Percentiles rank a stretch among this genome's conserved stretches.
Evolutionary conservation across 305 asterid genomes (phyloP).

Genomic region (Galium porrigens): DNA sequence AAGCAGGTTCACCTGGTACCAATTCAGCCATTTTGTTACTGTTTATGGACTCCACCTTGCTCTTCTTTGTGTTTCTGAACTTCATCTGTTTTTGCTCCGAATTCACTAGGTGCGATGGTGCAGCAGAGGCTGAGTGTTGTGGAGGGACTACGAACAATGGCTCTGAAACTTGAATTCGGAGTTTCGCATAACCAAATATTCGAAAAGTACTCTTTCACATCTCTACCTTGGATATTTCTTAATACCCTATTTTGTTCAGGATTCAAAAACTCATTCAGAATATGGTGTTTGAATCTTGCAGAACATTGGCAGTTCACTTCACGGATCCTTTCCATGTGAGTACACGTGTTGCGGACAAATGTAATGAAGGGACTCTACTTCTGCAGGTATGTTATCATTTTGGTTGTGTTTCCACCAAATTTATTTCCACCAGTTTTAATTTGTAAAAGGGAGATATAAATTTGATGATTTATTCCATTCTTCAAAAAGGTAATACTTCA

Average conservation of each 20-base stretch:
- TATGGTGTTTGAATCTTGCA: constrained; percentile 21
- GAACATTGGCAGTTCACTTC: constrained; percentile 93
- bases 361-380: constrained; percentile 78
- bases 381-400: constrained; percentile 50
- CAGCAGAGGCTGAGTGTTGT: constrained; percentile 70
- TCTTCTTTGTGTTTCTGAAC: constrained; percentile 6
- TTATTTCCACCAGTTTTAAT: background rate
- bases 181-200: constrained; percentile 79
- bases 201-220: constrained; percentile 40
- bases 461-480: constrained; percentile 1
- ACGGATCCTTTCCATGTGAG: constrained; percentile 87
- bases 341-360: constrained; percentile 75
- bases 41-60: background rate
- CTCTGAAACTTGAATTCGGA: constrained; percentile 91
- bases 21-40: constrained; percentile 12
- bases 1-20: constrained; percentile 50
- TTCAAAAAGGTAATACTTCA: constrained; percentile 57
- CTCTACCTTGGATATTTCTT: constrained; percentile 12
- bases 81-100: constrained; percentile 11
- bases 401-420: background rate
- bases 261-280: constrained; percentile 12
- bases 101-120: constrained; percentile 40
- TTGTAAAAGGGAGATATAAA: background rate
- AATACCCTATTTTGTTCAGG: constrained; percentile 12
- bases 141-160: constrained; percentile 86